Evolutionary conservation across 2,329 filamentous ascomycete genomes (phyloP), one percentile per base, ranked within the genome.

Genomic region (Plectosphaerella sp.): DNA sequence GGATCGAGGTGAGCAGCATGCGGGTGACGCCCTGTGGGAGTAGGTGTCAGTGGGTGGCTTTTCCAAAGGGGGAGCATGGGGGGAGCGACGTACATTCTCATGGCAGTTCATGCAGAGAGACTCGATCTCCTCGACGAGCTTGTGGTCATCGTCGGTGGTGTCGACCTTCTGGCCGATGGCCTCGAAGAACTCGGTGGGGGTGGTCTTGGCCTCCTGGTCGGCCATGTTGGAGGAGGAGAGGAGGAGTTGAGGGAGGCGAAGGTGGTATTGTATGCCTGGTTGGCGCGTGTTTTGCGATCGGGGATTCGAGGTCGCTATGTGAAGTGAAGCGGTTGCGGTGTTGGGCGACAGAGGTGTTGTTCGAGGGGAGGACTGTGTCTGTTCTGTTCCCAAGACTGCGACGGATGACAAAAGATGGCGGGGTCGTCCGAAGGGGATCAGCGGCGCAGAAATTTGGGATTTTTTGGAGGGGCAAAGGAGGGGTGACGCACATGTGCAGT

Each of bases 1-100:
- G 94, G 52, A 99, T 97, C 58, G 85, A 84, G 15, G 95, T 96
- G 51, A 99, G 84, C 43, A 99, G 84, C 20, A 99, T 82, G 54
- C 87, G 83, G 14, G 94, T 99, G 1, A 77, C 82, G 62, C 94
- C 94, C 89, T 95, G 39, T 33, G 28, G 28, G 11, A 47, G 18
- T 4, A 4, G 28, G 10, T 37, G 46, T 56, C 14, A 52, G 59
- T 64, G 54, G 61, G n/a, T 18, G 3, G 15, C 8, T 20, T 4
- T 22, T 7, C 5, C 9, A 10, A 33, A 14, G 22, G n/a, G 18
- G 35, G 20, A 16, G 16, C 4, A 14, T 3, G 24, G 35, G 24
- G 25, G 15, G 16, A 10, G 11, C 1, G 45, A 67, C 75, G 63
- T 74, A 88, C 87, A 78, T 91, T 88, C 60, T 91, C 77, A 61